phyloP scores from a whole-genome alignment of 1,139 yeast species.

The Diutina siamensis region DNA sequence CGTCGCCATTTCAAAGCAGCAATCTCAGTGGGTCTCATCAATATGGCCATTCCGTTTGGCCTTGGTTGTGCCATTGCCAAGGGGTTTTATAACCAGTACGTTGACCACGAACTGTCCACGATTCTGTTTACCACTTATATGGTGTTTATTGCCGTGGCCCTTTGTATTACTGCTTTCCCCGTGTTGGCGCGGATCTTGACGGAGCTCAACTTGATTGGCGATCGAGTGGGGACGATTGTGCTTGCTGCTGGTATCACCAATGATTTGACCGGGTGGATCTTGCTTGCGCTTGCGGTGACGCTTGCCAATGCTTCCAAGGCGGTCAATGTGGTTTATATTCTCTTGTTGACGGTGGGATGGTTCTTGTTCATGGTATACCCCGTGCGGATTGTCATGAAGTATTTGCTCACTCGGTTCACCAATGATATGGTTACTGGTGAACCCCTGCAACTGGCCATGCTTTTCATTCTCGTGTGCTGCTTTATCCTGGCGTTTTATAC shows the following conservation, averaged over 20 bases:
- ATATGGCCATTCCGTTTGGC: conserved; percentile 69
- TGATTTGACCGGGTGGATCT: conserved; percentile 74
- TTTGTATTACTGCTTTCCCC: conserved; percentile 77
- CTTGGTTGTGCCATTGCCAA: conserved; percentile 61
- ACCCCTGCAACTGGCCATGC: conserved; percentile 54
- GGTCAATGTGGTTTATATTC: conserved; percentile 55
- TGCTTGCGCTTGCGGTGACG: conserved; percentile 64
- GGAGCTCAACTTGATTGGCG: conserved; percentile 57
- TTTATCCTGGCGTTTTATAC: conserved; percentile 66
- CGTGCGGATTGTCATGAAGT: conserved; percentile 36
- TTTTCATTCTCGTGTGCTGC: conserved; percentile 42
- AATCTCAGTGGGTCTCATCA: conserved; percentile 51
- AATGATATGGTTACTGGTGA: conserved; percentile 41
- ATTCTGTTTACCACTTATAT: conserved; percentile 59
- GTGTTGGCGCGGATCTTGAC: conserved; percentile 70
- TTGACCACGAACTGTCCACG: conserved; percentile 16
- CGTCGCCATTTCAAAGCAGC: conserved; percentile 51
- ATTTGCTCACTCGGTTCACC: conserved; percentile 30
- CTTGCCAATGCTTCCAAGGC: conserved; percentile 63
- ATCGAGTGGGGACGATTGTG: conserved; percentile 68
- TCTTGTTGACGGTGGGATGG: conserved; percentile 59
- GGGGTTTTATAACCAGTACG: conserved; percentile 51
- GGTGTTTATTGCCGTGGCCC: conserved; percentile 71
- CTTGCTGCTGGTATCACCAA: conserved; percentile 73
- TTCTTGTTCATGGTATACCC: conserved; percentile 47